These are phyloP conservation scores for Trichomonascaceae sp. DNA, from an alignment of 1,139 yeast species.

Conservation along the genomic window DNA sequence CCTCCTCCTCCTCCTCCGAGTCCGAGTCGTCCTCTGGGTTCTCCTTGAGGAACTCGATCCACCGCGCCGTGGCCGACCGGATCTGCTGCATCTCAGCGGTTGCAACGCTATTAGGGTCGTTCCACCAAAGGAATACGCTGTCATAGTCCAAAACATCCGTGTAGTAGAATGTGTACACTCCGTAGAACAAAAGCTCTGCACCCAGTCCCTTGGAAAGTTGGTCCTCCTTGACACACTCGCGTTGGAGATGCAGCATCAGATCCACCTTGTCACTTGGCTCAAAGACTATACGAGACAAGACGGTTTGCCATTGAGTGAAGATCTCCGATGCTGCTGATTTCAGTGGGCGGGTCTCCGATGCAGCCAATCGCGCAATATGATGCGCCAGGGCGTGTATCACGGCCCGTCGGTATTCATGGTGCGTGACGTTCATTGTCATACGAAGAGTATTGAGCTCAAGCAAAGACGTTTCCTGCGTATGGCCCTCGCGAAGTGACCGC, in stretches of 20 bases:
- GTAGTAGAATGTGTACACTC: slow-evolving; percentile 62
- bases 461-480: slow-evolving; percentile 84
- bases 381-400: slow-evolving; percentile 60
- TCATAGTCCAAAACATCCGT: slow-evolving; percentile 75
- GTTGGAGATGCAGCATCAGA: slow-evolving; percentile 47
- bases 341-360: slow-evolving; percentile 60
- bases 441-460: slow-evolving; percentile 85
- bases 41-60: slow-evolving; percentile 70
- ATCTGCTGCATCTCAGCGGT: slow-evolving; percentile 35
- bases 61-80: slow-evolving; percentile 48
- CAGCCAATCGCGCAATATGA: slow-evolving; percentile 57
- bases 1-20: neutral
- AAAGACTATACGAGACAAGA: slow-evolving; percentile 55
- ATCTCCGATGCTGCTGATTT: slow-evolving; percentile 67
- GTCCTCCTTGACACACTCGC: slow-evolving; percentile 29
- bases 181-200: slow-evolving; percentile 42
- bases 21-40: slow-evolving; percentile 31
- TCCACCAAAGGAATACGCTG: slow-evolving; percentile 74
- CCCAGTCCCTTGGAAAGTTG: too few relatives aligned
- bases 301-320: slow-evolving; percentile 66
- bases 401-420: slow-evolving; percentile 81
- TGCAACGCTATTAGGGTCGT: slow-evolving; percentile 30
- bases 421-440: slow-evolving; percentile 94
- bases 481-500: slow-evolving; percentile 83
- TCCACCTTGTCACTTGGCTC: slow-evolving; percentile 68